Base-by-base conservation (phyloP, 1,139 yeast species). In the Kodamaea ohmeri region DNA sequence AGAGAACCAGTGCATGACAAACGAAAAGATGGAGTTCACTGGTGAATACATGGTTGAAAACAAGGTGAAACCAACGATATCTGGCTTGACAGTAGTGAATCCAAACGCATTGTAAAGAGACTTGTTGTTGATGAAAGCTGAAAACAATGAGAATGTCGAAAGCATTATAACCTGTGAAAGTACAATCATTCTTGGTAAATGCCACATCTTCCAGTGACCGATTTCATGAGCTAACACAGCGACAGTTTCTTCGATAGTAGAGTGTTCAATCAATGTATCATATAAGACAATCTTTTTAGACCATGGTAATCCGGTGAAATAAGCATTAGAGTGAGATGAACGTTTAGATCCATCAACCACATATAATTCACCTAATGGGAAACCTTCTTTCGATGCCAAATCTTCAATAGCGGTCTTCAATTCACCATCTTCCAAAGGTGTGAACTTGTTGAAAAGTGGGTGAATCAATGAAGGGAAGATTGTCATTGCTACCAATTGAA, bases 211-310 rank as follows among this genome's bases (percentile, higher is more conserved):
- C 98, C 98, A 92, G 61, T 92, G 98, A 35, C 98, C 98, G 50
- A 92, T 84, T 67, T 92, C 98, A 58, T 92, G 98, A 16, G 96
- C 97, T 52, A 92, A 72, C 1, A 92, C 96, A 31, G 98, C 97
- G 38, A 90, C 88, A 22, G 90, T 86, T 62, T 92, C 96, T 35
- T 76, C 76, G 24, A 79, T 76, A 24, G 89, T 67, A 22, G 90
- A 81, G 41, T 86, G 84, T 44, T 85, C 81, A 48, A 92, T 82
- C 63, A 92, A 75, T 6, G 97, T 92, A 54, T 92, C 98, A 58
- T 73, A 92, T 38, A 92, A 74, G 35, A 92, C 97, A 63, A 92
- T 92, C 61, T 90, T 92, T 64, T 92, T 92, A 41, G 89, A 82
- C 94, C 97, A 90, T 32, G 98, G 98, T 52, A 92, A 73, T 4